Conservation (phyloP, 169 alveolate species). For the Plasmodium fragile region DNA sequence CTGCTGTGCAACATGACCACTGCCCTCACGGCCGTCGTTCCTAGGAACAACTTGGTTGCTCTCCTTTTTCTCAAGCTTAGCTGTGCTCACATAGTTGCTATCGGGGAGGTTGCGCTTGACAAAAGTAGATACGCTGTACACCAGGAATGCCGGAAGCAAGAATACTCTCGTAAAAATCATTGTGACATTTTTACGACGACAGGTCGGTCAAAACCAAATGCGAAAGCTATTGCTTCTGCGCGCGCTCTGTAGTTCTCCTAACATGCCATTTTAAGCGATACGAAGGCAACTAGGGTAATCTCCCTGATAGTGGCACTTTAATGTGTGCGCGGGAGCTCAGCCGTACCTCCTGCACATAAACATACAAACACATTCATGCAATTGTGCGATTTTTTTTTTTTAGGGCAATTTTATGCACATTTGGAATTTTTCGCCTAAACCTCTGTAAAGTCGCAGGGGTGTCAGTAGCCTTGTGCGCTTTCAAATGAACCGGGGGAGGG, state of each 20-base stretch:
- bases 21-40: neutral
- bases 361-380: neutral
- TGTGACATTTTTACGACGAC: slow-evolving; percentile 28
- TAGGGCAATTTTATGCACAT: neutral
- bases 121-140: slow-evolving; percentile 29
- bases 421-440: neutral
- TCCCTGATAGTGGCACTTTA: neutral
- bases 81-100: slow-evolving; percentile 27
- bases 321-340: neutral
- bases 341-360: neutral
- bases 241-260: neutral
- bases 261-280: slow-evolving; percentile 3
- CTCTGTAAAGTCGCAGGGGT: neutral
- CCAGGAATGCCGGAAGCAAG: slow-evolving; percentile 1
- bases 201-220: neutral
- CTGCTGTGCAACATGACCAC: neutral
- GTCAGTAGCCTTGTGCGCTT: neutral
- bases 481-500: neutral
- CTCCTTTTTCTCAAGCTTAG: neutral
- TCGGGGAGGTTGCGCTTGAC: slow-evolving; percentile 8
- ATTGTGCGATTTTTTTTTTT: neutral
- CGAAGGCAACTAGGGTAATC: neutral
- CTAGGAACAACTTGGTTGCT: neutral
- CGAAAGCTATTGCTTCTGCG: neutral
- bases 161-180: slow-evolving; percentile 34